Conservation (phyloP, 2,329 filamentous ascomycete genomes). For the Pseudocercospora vitis region DNA sequence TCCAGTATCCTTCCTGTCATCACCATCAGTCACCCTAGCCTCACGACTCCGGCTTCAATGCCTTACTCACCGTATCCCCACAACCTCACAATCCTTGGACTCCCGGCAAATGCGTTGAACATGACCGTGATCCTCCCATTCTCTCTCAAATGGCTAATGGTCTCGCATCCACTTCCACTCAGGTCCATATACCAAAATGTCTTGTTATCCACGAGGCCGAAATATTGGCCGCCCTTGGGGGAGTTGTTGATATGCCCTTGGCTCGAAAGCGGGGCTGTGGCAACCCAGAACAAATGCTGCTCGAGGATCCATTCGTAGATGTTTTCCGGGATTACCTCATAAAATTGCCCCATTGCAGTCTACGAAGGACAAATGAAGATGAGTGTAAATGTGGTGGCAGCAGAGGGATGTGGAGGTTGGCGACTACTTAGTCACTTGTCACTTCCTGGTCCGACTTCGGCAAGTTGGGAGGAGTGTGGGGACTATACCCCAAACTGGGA, state of each 20-base stretch:
- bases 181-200: constrained; percentile 50
- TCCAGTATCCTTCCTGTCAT: constrained; percentile 38
- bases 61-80: constrained; percentile 41
- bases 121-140: constrained; percentile 47
- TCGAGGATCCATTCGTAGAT: constrained; percentile 45
- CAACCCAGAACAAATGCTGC: constrained; percentile 49
- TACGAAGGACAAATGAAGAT: too few relatives aligned
- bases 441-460: neutral
- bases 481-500: neutral
- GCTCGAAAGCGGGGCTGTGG: constrained; percentile 43
- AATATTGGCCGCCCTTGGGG: constrained; percentile 47
- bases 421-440: neutral
- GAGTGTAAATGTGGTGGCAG: too few relatives aligned
- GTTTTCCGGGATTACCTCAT: constrained; percentile 44
- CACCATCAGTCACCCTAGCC: constrained; percentile 20
- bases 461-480: neutral
- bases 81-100: constrained; percentile 45
- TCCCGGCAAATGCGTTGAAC: constrained; percentile 46
- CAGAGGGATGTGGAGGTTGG: neutral
- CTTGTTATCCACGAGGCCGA: constrained; percentile 42
- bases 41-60: constrained; percentile 44
- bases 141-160: constrained; percentile 46
- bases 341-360: constrained; percentile 45
- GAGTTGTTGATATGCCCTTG: constrained; percentile 49
- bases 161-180: constrained; percentile 46